Base-by-base conservation (phyloP, 2,329 filamentous ascomycete species). In the Exophiala bonariae region DNA sequence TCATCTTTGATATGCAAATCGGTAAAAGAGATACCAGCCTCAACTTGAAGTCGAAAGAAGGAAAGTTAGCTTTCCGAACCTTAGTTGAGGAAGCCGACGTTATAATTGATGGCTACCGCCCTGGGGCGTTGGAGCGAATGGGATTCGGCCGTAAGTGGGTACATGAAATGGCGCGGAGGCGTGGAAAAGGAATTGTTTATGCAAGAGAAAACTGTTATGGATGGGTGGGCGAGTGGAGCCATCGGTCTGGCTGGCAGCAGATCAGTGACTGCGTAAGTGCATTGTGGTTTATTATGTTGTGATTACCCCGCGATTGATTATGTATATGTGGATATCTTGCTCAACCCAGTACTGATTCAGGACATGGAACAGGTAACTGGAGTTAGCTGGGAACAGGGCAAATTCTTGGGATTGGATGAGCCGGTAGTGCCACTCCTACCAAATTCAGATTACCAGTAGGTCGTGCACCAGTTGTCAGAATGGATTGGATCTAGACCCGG, bases 141-240 rank as follows among this genome's bases (percentile, higher is more conserved):
- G 85, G 84, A 2, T 86, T 85, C 55, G 77, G 71, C 0, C 59
- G 69, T 2, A 56, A 71, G 7, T 64, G 65, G 16, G 52, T 74
- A 18, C 57, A 70, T 6, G 62, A 59, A 35, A 61, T 71, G 55
- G 73, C 62, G 11, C 65, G 56, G 2, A 59, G 60, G 16, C 63
- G 73, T 13, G 66, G 64, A 10, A 66, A 64, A 19, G 73, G 73
- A 5, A 66, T 76, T 10, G 63, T 78, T 1, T 75, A 74, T 49
- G 70, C 73, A 0, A 64, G 65, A 10, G 74, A 77, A 60, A 76
- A 76, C 59, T 76, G 73, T 59, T 77, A 75, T 56, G 74, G 73
- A 1, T 68, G 66, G 16, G 65, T 74, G 37, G 74, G 74, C 1
- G 65, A 66, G 10, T 77, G 70, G 56, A 61, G 62, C 2, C 61